Percentiles rank a stretch among this genome's conserved stretches.
phyloP scores from a whole-genome alignment of 805 yeast genomes.

The Isabelozyma rhagii region DNA sequence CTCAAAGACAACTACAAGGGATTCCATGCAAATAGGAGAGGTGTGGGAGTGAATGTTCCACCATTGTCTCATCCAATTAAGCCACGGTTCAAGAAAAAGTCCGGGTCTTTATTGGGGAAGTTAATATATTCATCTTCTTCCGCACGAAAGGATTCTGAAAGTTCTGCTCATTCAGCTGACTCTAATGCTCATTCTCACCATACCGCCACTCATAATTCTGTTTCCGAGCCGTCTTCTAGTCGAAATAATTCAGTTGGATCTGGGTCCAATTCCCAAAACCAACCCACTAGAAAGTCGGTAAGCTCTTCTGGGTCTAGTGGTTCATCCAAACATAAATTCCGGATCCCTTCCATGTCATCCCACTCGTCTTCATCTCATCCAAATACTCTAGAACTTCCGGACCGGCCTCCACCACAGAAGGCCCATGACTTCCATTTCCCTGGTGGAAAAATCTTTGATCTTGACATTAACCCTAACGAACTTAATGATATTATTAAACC shows the following conservation, averaged over 20 bases:
- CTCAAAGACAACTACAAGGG: conserved; percentile 32
- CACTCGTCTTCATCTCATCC: conserved; percentile 5
- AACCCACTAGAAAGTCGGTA: conserved; percentile 11
- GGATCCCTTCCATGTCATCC: conserved; percentile 27
- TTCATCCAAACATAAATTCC: conserved; percentile 31
- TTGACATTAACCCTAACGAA: conserved; percentile 48
- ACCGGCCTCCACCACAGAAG: background rate
- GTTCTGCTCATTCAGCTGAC: conserved; percentile 4
- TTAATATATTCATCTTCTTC: conserved; percentile 27
- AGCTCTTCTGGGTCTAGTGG: conserved; percentile 12
- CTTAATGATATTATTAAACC: conserved; percentile 50
- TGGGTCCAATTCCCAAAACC: background rate
- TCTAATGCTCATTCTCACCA: background rate
- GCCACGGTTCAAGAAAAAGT: conserved; percentile 41
- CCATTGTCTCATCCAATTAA: conserved; percentile 50
- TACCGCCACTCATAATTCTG: background rate
- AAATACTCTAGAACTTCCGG: background rate
- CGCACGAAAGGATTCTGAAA: conserved; percentile 25
- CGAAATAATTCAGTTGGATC: conserved; percentile 7
- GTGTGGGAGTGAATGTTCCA: conserved; percentile 34
- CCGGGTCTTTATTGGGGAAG: conserved; percentile 36
- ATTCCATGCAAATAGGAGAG: conserved; percentile 33
- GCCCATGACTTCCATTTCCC: background rate
- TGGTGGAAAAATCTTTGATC: conserved; percentile 19
- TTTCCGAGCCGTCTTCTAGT: background rate